Base-by-base conservation (phyloP, 2,329 filamentous ascomycete species). In the Remersonia thermophila region DNA sequence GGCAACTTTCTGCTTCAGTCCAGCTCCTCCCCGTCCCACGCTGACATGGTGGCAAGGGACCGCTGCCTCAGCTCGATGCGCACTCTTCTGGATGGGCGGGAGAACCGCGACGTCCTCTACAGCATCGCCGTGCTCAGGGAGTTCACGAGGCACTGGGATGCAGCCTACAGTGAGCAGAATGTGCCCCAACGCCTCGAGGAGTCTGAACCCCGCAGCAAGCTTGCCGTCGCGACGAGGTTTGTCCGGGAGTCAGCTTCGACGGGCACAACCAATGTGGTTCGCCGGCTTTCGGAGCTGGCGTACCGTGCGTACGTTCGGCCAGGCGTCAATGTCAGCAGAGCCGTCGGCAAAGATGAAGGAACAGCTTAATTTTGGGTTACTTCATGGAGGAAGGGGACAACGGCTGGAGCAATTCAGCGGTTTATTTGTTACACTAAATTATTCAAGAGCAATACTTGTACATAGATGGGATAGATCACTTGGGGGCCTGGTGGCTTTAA, bases 51-150 rank as follows among this genome's bases (percentile, higher is more conserved):
- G 70, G 36, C 72, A 15, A 43, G 84, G 26, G 79, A 86, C 36
- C 69, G 76, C 17, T 71, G 74, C 2, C 62, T 94, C 20, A 58
- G 58, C 4, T 68, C 69, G 35, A 73, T 85, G 56, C 77, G 84
- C 23, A 69, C 69, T 38, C 66, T 89, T 15, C 67, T 94, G 10
- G 81, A 85, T 47, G 80, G 80, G 32, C 73, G 80, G 16, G 87
- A 95, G 60, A 91, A 89, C 51, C 77, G 87, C 36, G 86, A 95
- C 54, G 80, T 94, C 13, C 73, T 95, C 38, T 94, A 94, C 59
- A 91, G 83, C 0, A 80, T 94, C 46, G 83, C 83, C 7, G 74
- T 93, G 37, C 77, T 82, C 12, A 77, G 85, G 17, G 76, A 87
- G 43, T 67, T 86, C 33, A 77, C 81, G 31, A 75, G 77, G 23